Percentiles rank a stretch among this genome's conserved stretches.
These are phyloP conservation scores for Penicillium paradoxum DNA, from an alignment of 495 filamentous ascomycete species.

Conservation along the genomic window DNA sequence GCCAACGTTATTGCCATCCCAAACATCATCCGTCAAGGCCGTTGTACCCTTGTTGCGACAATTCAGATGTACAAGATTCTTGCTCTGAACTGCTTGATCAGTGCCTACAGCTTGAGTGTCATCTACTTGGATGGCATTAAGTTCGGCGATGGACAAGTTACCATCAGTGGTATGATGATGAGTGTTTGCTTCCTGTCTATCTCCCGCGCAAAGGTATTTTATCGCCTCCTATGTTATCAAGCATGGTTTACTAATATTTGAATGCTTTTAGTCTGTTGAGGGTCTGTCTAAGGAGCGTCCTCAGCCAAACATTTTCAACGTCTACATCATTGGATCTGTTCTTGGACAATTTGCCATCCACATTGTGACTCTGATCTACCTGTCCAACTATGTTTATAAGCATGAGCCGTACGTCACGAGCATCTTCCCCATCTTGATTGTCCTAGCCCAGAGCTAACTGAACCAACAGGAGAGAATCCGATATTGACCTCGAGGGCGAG, in stretches of 20 bases:
- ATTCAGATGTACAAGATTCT: slow-evolving; percentile 99
- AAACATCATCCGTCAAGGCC: slow-evolving; percentile 96
- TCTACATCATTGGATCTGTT: slow-evolving; percentile 97
- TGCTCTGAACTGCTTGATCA: slow-evolving; percentile 96
- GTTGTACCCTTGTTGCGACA: slow-evolving; percentile 94
- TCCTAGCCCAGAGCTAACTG: slow-evolving; percentile 20
- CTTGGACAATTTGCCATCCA: slow-evolving; percentile 97
- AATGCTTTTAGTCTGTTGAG: slow-evolving; percentile 66
- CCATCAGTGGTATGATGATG: slow-evolving; percentile 99
- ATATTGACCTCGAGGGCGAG: slow-evolving; percentile 90
- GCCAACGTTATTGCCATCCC: slow-evolving; percentile 96
- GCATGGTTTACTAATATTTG: slow-evolving; percentile 18
- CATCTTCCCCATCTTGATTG: background rate
- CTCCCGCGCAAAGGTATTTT: slow-evolving; percentile 75
- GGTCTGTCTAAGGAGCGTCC: slow-evolving; percentile 93
- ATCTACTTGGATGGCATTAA: slow-evolving; percentile 98
- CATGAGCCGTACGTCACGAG: slow-evolving; percentile 66
- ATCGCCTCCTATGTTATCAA: background rate
- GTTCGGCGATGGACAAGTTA: slow-evolving; percentile 97
- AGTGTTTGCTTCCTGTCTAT: slow-evolving; percentile 98
- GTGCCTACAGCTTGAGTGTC: slow-evolving; percentile 93
- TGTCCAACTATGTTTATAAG: slow-evolving; percentile 79
- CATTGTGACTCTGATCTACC: slow-evolving; percentile 89
- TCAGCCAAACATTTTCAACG: slow-evolving; percentile 98
- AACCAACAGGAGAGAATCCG: slow-evolving; percentile 54